Conservation (phyloP, 1,284 basidiomycete genomes). For the Grifola frondosa region DNA sequence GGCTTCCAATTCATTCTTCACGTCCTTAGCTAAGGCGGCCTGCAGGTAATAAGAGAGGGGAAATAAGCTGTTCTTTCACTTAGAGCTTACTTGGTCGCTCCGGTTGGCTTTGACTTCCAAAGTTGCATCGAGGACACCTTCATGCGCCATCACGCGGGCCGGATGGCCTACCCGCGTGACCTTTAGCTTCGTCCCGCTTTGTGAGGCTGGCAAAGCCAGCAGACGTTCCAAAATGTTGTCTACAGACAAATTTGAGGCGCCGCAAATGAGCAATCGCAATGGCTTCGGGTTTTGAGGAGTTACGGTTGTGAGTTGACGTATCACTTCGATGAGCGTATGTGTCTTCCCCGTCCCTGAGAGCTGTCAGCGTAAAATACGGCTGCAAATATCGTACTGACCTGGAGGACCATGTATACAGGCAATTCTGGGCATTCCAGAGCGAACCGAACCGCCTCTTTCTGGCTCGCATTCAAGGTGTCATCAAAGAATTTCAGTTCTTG, state of each 20-base stretch:
- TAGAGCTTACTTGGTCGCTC: conserved; percentile 62
- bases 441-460: conserved; percentile 79
- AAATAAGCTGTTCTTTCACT: neutral
- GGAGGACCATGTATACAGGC: conserved; percentile 97
- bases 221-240: conserved; percentile 90
- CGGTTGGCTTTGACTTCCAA: conserved; percentile 84
- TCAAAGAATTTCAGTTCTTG: conserved; percentile 72
- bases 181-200: conserved; percentile 48
- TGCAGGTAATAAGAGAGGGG: conserved; percentile 6
- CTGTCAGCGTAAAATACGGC: conserved; percentile 1
- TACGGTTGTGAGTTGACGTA: conserved; percentile 72
- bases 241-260: conserved; percentile 89
- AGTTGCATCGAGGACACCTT: conserved; percentile 73
- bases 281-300: conserved; percentile 49
- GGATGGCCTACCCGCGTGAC: conserved; percentile 90
- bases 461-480: conserved; percentile 75
- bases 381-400: conserved; percentile 45
- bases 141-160: conserved; percentile 80
- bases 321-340: conserved; percentile 87
- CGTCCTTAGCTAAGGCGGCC: conserved; percentile 80
- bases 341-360: conserved; percentile 84
- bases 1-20: conserved; percentile 80
- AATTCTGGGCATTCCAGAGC: conserved; percentile 72
- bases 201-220: conserved; percentile 52
- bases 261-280: conserved; percentile 77